phyloP scores from a whole-genome alignment of 2,329 filamentous ascomycete genomes.

The Aureobasidium musti region DNA sequence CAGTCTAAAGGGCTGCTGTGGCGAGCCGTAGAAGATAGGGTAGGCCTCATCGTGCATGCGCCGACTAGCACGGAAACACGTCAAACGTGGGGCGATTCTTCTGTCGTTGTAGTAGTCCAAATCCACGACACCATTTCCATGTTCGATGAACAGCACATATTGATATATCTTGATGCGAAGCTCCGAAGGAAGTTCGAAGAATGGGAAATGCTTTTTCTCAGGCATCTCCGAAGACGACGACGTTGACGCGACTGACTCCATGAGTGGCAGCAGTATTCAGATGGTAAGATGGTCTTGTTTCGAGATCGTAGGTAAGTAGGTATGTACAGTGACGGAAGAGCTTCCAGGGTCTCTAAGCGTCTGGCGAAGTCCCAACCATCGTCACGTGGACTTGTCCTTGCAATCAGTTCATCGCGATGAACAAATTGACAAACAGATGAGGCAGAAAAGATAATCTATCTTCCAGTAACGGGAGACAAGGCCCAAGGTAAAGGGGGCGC shows the following conservation, averaged over 20 bases:
- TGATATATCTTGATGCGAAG: slow-evolving; percentile 69
- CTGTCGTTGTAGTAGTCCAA: slow-evolving; percentile 67
- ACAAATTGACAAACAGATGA: not conserved
- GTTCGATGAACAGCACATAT: slow-evolving; percentile 54
- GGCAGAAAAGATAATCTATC: not conserved
- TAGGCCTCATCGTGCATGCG: slow-evolving; percentile 65
- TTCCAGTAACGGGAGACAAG: slow-evolving; percentile 4
- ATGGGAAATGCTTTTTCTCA: slow-evolving; percentile 56
- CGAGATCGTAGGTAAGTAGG: slow-evolving; percentile 9
- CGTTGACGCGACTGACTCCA: slow-evolving; percentile 13
- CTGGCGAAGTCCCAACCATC: slow-evolving; percentile 4
- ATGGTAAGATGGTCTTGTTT: not conserved
- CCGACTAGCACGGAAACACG: slow-evolving; percentile 62
- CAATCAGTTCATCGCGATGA: slow-evolving; percentile 20
- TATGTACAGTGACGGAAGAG: slow-evolving; percentile 4
- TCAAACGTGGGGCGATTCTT: slow-evolving; percentile 59
- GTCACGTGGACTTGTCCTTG: slow-evolving; percentile 22
- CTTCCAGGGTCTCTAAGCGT: slow-evolving; percentile 8
- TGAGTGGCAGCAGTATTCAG: not conserved
- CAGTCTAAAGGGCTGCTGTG: slow-evolving; percentile 61
- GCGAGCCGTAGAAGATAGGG: slow-evolving; percentile 62
- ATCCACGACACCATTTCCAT: slow-evolving; percentile 53
- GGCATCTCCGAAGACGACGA: slow-evolving; percentile 10
- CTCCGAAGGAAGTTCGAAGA: slow-evolving; percentile 69
- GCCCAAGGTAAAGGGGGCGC: not conserved